These are phyloP conservation scores for Stephania cephalantha DNA, from an alignment of 164 flowering plant species.

Conservation along the genomic window DNA sequence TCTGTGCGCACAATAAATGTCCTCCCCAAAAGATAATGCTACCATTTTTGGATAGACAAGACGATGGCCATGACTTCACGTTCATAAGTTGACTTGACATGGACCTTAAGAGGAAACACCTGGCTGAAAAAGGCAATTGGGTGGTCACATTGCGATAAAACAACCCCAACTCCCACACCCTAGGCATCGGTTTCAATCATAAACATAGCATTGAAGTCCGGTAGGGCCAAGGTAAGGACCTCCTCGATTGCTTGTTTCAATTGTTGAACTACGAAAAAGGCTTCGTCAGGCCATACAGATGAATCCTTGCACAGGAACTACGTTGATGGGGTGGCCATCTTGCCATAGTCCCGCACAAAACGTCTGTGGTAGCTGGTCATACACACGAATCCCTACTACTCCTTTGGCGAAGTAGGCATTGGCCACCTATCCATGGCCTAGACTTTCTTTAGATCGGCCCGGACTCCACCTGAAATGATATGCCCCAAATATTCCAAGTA, in stretches of 20 bases:
- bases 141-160: background rate
- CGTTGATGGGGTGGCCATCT: background rate
- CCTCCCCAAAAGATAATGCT: background rate
- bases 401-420: background rate
- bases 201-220: background rate
- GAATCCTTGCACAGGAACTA: background rate
- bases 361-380: background rate
- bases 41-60: background rate
- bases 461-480: background rate
- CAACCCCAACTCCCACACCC: background rate
- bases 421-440: background rate
- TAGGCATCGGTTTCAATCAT: background rate
- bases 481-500: background rate
- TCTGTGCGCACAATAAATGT: background rate
- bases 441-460: background rate
- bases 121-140: background rate
- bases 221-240: background rate
- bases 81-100: background rate
- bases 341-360: background rate
- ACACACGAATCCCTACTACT: background rate
- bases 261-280: background rate
- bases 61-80: background rate
- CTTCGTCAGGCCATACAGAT: background rate
- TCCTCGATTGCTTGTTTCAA: background rate
- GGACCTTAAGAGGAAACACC: background rate